phyloP scores from a whole-genome alignment of 495 filamentous ascomycete genomes.

The Ascobolus immersus region DNA sequence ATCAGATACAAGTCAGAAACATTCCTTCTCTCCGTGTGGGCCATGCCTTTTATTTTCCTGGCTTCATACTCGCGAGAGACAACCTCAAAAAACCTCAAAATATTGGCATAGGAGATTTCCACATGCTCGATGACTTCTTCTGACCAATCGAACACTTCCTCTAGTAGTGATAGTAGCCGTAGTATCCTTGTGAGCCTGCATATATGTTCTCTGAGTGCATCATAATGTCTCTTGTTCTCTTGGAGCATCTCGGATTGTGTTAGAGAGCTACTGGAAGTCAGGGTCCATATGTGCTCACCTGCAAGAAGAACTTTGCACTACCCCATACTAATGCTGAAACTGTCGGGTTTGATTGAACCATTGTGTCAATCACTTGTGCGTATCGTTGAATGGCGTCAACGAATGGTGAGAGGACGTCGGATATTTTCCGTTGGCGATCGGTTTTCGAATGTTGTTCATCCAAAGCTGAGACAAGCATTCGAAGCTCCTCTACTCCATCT shows the following conservation, averaged over 20 bases:
- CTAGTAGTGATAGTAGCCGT: constrained; percentile 4
- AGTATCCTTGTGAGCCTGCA: constrained; percentile 1
- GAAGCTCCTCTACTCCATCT: no score
- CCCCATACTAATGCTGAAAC: constrained; percentile 9
- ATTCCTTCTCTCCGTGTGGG: no score
- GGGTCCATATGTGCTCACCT: not conserved
- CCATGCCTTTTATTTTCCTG: no score
- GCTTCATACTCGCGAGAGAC: no score
- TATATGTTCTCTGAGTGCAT: constrained; percentile 1
- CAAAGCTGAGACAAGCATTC: no score
- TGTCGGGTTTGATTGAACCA: constrained; percentile 4
- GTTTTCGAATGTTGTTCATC: no score
- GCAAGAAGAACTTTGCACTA: constrained; percentile 7
- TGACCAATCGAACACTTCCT: no score
- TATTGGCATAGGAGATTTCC: no score
- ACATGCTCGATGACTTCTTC: no score
- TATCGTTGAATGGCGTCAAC: constrained; percentile 5
- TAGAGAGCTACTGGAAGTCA: not conserved
- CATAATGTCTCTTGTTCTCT: constrained; percentile 4
- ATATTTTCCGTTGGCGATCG: no score
- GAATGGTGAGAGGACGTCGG: constrained; percentile 6
- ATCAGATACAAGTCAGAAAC: no score
- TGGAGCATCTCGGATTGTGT: constrained; percentile 1
- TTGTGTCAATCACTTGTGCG: constrained; percentile 3
- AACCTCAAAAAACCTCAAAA: no score